Base-by-base conservation (phyloP, 1,284 basidiomycete genomes). In the Ceratorhiza oryzae-sativae region DNA sequence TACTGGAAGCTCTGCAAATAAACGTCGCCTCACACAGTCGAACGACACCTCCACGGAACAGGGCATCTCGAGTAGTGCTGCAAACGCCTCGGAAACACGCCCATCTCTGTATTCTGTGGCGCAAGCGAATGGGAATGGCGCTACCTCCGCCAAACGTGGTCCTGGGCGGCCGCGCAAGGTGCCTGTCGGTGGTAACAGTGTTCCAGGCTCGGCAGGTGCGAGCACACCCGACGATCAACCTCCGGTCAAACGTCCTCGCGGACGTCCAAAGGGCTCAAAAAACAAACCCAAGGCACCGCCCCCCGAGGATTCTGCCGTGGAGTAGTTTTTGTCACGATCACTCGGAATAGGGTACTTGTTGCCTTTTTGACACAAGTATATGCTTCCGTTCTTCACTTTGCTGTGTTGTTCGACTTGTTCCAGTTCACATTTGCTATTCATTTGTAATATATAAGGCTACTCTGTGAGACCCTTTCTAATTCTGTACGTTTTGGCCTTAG, bases 201-300 rank as follows among this genome's bases (percentile, higher is more conserved):
- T 45, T 45, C 45, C 68, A 15, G 53, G 39, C 34, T 36, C 58
- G 23, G n/a, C 39, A 34, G 48, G 20, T 18, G 10, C 56, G 32
- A 18, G 23, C 25, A 45, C 25, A 13, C 68, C 46, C 25, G 56
- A 60, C 34, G 74, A 78, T 12, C 79, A 79, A 67, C 79, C 80
- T 10, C 76, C 77, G 13, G 75, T 75, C 10, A 84, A 84, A 76
- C 80, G 82, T 32, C 82, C 83, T 30, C 79, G 83, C 13, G 83
- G 83, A 5, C 78, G 83, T 41, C 83, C 83, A 55, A 82, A 82
- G 76, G 83, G 83, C 36, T 84, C 82, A 77, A 84, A 83, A 77
- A 84, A 83, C 73, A 80, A 80, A 42, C 80, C 72, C 34, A 77
- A 77, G 70, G 59, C 32, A 20, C 23, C 58, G 15, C 53, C 41